These are phyloP conservation scores for Cajanus cajan DNA, from an alignment of 306 rosid genomes.

Conservation along the genomic window DNA sequence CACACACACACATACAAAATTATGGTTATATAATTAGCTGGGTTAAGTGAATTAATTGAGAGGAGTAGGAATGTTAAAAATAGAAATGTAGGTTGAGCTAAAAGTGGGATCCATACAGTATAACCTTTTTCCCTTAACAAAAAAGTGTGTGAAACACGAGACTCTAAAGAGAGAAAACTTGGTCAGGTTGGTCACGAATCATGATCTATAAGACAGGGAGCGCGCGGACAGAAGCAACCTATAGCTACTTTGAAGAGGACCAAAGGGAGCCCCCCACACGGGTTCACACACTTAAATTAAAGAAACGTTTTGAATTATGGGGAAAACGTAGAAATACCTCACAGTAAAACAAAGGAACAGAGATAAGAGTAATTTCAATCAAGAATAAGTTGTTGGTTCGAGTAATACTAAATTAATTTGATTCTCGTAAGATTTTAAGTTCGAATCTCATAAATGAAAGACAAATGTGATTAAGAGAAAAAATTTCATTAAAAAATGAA, in stretches of 20 bases:
- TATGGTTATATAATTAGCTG: not conserved
- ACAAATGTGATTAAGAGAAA: no score
- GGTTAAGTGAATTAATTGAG: not conserved
- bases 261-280: conserved; percentile 27
- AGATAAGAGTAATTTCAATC: not conserved
- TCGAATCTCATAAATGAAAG: no score
- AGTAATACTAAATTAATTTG: no score
- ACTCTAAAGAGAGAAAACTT: not conserved
- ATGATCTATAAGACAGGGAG: not conserved
- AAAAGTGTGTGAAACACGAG: conserved; percentile 9
- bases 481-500: no score
- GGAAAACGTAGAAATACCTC: not conserved
- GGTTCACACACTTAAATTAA: not conserved
- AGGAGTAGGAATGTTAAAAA: not conserved
- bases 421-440: no score
- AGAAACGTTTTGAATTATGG: not conserved
- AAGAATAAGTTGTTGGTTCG: no score
- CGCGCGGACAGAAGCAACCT: not conserved
- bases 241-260: not conserved
- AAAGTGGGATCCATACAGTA: not conserved
- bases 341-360: not conserved
- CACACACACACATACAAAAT: not conserved
- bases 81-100: not conserved
- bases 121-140: not conserved
- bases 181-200: not conserved